Base-by-base conservation (phyloP, 2,329 filamentous ascomycete genomes). In the Chrysoporthe puriensis region DNA sequence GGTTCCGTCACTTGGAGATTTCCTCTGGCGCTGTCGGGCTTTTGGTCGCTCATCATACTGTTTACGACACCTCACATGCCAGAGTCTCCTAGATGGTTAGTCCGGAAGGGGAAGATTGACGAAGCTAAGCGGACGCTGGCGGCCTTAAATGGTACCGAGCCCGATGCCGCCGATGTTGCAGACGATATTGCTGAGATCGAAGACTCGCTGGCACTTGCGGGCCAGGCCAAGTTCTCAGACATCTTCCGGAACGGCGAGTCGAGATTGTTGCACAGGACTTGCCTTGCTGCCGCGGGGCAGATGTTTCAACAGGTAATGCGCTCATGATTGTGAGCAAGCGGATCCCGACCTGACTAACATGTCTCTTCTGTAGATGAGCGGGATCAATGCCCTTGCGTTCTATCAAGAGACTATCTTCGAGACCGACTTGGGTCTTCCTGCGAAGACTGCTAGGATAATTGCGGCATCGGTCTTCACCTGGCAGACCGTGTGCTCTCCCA, bases 11-110 rank as follows among this genome's bases (percentile, higher is more conserved):
- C 81, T 0, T 87, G 88, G 88, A 81, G 88, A 2, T 89, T 90
- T 73, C 88, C 88, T 0, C 79, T 90, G 21, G 84, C 82, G 1
- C 84, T 87, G 73, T 84, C 86, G 72, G 82, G 88, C 40, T 71
- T 85, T 34, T 90, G 90, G 73, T 86, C 86, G 40, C 14, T 89
- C 8, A 81, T 89, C 69, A 87, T 90, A 59, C 76, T 90, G 14
- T 68, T 75, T 1, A 81, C 84, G 62, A 82, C 88, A 62, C 62
- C 62, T 16, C 50, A 56, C 62, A 75, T 88, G 4, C 86, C 86
- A 18, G 86, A 88, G 74, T 81, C 79, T 3, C 81, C 82, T 1
- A 75, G 82, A 60, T 84, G 82, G 82, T 75, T 84, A 11, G 77
- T 83, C 50, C 73, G 81, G 18, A 79, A 80, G 73, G 77, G 78